Evolutionary conservation across 768 basidiomycete genomes (phyloP), one percentile per base, ranked within the genome.

Genomic region (Mrakia hoshinonis): DNA sequence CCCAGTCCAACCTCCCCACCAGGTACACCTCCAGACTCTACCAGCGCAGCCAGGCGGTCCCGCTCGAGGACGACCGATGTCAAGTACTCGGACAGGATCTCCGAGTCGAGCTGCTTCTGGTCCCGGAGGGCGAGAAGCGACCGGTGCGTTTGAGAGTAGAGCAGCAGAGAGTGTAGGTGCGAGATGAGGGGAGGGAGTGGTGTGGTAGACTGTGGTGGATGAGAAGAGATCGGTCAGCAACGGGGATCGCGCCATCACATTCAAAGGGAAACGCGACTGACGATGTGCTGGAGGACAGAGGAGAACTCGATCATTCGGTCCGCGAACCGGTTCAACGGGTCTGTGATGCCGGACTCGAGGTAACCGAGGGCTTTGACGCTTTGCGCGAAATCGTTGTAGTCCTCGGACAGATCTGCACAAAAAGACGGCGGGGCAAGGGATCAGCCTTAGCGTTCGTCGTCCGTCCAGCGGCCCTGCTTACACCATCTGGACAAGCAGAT

Each of bases 91-190:
- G 92, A 92, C 11, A 98, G 85, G 78, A 98, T 95, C 80, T 99
- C 96, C 74, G 97, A 95, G 78, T 99, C 96, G 68, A 98, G 86
- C 79, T 99, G 96, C 79, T 98, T 99, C 81, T 98, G 96, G 79
- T 98, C 96, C 55, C 96, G 87, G 38, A 96, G 84, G 80, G 91
- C 95, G 74, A 99, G 85, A 26, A 98, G 92, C n/a, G 89, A 87
- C 65, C 91, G 88, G 75, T 97, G 95, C 38, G 91, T 88, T 77
- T 92, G 87, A 2, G 92, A 91, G 80, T 97, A 97, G n/a, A 87
- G 85, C n/a, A 93, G 82, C 7, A 98, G 83, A 2, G 93, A 92
- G 77, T 96, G 92, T 1, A 97, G 83, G 77, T 95, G 92, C 36
- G 87, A 81, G 48, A 97, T 86, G 80, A 96, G 89, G 5, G 94